Conservation (phyloP, 352 stramenopile genomes). For the Plasmopara viticola region DNA sequence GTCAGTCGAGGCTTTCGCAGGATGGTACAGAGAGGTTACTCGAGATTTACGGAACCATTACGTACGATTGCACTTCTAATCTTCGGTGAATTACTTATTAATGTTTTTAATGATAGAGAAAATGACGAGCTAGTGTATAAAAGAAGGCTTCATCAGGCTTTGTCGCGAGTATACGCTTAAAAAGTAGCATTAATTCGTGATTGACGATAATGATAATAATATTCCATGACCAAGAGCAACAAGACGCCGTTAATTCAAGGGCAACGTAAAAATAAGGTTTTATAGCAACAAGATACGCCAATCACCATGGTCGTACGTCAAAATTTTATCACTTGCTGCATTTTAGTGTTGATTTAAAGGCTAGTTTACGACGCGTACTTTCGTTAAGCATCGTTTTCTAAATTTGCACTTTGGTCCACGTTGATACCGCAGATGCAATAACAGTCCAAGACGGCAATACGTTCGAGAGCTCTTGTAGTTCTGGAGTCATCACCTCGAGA, state of each 20-base stretch:
- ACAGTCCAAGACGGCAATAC: slow-evolving; percentile 48
- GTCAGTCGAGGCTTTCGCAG: slow-evolving; percentile 29
- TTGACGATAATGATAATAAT: too few species aligned
- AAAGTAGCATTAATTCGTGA: slow-evolving; percentile 16
- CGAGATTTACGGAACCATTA: slow-evolving; percentile 40
- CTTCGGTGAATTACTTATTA: neutral
- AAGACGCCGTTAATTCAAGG: too few species aligned
- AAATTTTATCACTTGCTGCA: too few species aligned
- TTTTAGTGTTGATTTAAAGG: slow-evolving; percentile 3
- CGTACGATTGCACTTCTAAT: slow-evolving; percentile 3
- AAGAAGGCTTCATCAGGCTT: slow-evolving; percentile 47
- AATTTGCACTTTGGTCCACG: slow-evolving; percentile 51
- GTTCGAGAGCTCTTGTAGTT: slow-evolving; percentile 37
- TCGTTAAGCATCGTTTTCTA: slow-evolving; percentile 31
- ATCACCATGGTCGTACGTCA: too few species aligned
- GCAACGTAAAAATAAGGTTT: too few species aligned
- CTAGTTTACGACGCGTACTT: too few species aligned
- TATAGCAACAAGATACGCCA: too few species aligned
- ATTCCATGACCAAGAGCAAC: too few species aligned
- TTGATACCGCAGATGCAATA: slow-evolving; percentile 41
- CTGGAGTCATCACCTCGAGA: slow-evolving; percentile 43
- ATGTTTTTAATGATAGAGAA: neutral
- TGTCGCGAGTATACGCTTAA: slow-evolving; percentile 38
- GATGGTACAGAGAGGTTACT: slow-evolving; percentile 48
- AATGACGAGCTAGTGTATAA: slow-evolving; percentile 10